Conservation (phyloP, 2,329 filamentous ascomycete species). For the Trichoderma brevicompactum region DNA sequence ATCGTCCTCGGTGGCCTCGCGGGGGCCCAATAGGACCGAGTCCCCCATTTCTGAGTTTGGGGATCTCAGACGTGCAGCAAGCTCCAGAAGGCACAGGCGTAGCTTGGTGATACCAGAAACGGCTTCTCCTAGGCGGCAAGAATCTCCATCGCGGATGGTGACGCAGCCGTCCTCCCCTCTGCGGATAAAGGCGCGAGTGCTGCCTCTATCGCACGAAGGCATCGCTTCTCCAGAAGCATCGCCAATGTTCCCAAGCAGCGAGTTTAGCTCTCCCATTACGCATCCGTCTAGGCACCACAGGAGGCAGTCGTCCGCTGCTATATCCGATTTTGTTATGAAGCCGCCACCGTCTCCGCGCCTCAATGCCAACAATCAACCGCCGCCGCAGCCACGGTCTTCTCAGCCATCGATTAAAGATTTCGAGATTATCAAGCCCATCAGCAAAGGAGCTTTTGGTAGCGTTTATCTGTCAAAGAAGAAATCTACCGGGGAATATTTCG, state of each 20-base stretch:
- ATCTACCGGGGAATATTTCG: slow-evolving; percentile 96
- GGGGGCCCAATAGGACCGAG: slow-evolving; percentile 72
- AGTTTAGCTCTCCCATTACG: slow-evolving; percentile 76
- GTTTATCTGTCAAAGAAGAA: slow-evolving; percentile 99
- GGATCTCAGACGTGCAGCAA: slow-evolving; percentile 73
- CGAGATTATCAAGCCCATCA: slow-evolving; percentile 99
- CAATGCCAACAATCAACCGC: slow-evolving; percentile 68
- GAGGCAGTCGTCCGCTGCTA: slow-evolving; percentile 87
- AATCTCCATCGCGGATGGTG: slow-evolving; percentile 76
- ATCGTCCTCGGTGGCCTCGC: slow-evolving; percentile 75
- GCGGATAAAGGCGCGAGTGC: slow-evolving; percentile 78
- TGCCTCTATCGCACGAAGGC: slow-evolving; percentile 63
- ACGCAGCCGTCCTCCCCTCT: slow-evolving; percentile 85
- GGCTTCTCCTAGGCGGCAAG: slow-evolving; percentile 80
- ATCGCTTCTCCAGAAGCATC: slow-evolving; percentile 86
- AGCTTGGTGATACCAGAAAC: slow-evolving; percentile 82
- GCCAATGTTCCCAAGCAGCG: slow-evolving; percentile 80
- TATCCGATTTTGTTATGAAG: slow-evolving; percentile 69
- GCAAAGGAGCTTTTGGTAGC: slow-evolving; percentile 96
- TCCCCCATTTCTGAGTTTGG: slow-evolving; percentile 90
- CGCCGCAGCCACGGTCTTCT: slow-evolving; percentile 83
- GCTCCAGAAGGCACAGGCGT: slow-evolving; percentile 80
- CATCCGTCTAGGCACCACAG: slow-evolving; percentile 70
- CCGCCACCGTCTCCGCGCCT: slow-evolving; percentile 83
- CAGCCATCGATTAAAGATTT: slow-evolving; percentile 99